A percentile compares a stretch with the other conserved stretches of the same genome.
Conservation (phyloP, 2,329 filamentous ascomycete genomes). For the Pseudogymnoascus sp. region DNA sequence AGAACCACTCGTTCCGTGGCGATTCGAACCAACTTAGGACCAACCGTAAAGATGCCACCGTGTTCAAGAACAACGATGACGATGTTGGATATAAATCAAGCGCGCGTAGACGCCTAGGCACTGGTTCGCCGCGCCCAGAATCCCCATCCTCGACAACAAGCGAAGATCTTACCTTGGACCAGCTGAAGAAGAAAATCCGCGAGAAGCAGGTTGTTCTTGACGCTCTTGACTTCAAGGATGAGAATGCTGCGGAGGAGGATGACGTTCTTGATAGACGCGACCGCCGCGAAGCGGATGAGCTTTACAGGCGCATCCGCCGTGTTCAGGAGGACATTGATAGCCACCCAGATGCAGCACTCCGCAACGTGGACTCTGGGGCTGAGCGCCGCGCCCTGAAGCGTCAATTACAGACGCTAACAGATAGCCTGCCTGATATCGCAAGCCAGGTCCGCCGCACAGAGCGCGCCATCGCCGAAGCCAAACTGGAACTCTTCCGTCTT, state of each 20-base stretch:
- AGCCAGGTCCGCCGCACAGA: conserved; percentile 87
- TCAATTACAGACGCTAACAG: conserved; percentile 79
- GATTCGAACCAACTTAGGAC: conserved; percentile 46
- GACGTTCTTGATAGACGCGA: conserved; percentile 86
- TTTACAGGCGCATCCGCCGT: conserved; percentile 84
- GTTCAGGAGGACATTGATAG: conserved; percentile 91
- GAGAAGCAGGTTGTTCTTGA: conserved; percentile 93
- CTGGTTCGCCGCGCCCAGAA: conserved; percentile 69
- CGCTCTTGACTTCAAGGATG: conserved; percentile 92
- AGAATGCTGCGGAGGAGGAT: conserved; percentile 82
- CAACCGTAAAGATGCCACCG: conserved; percentile 83
- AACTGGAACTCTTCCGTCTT: conserved; percentile 84
- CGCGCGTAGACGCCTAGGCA: conserved; percentile 67
- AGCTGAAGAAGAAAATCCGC: conserved; percentile 82
- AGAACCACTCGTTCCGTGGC: conserved; percentile 82
- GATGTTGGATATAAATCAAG: conserved; percentile 88
- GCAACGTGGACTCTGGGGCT: conserved; percentile 72
- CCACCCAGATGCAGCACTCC: conserved; percentile 68
- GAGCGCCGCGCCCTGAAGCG: conserved; percentile 80
- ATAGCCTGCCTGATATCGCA: conserved; percentile 83
- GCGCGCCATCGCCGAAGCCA: conserved; percentile 84
- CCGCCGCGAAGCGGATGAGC: conserved; percentile 81
- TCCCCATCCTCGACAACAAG: conserved; percentile 56
- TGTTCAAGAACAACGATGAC: conserved; percentile 94
- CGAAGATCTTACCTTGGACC: conserved; percentile 79